These are phyloP conservation scores for Pilobolus umbonatus DNA, from an alignment of 192 early-diverging fungal species.

Conservation along the genomic window DNA sequence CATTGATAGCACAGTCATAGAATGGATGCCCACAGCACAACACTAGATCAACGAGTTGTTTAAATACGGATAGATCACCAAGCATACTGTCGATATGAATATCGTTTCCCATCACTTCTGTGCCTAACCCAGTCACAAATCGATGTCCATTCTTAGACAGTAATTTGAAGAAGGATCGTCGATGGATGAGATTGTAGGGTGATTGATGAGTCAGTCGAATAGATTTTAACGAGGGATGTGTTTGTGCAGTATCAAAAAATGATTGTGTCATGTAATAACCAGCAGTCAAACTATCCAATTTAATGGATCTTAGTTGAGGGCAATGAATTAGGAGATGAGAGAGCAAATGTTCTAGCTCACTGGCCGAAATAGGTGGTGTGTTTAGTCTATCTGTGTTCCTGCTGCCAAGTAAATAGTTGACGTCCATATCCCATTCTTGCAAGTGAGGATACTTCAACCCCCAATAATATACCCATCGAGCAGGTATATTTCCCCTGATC, in stretches of 20 bases:
- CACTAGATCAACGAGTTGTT: not conserved
- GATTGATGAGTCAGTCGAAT: not conserved
- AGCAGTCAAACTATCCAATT: not conserved
- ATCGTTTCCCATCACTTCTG: not conserved
- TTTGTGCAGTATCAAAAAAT: not conserved
- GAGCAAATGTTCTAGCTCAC: not conserved
- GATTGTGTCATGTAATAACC: not conserved
- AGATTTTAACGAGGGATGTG: not conserved
- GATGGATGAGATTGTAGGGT: not conserved
- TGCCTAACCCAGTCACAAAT: not conserved
- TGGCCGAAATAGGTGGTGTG: no score
- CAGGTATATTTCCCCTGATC: not conserved
- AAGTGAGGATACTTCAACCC: not conserved
- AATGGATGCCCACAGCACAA: not conserved
- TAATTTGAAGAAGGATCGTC: not conserved
- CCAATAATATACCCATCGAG: not conserved
- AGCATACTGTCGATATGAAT: not conserved
- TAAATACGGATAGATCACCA: not conserved
- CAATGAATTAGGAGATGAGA: not conserved
- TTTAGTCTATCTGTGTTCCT: no score
- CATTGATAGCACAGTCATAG: not conserved
- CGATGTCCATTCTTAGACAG: not conserved
- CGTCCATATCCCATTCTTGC: not conserved
- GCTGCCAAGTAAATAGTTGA: not conserved
- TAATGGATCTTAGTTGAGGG: not conserved